Evolutionary conservation across 345 rosid species (phyloP).

Genomic region (Angophora floribunda): DNA sequence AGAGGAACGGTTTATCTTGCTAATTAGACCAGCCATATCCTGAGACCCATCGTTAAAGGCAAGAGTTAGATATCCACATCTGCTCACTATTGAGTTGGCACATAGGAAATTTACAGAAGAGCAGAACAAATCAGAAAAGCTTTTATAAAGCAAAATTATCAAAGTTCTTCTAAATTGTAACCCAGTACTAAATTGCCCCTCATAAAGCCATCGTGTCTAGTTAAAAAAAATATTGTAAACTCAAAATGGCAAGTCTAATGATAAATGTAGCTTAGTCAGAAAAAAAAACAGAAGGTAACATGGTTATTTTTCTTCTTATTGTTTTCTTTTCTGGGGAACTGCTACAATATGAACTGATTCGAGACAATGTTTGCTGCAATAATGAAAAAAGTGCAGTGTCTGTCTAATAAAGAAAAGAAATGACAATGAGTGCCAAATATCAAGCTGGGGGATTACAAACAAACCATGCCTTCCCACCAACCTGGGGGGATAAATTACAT

Average conservation of each 20-base stretch:
- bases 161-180: not conserved
- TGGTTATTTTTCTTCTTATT: not conserved
- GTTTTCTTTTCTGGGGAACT: not conserved
- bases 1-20: slow-evolving; percentile 97
- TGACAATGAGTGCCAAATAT: not conserved
- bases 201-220: not conserved
- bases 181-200: not conserved
- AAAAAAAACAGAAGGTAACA: not conserved
- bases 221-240: not conserved
- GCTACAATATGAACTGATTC: not conserved
- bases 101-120: not conserved
- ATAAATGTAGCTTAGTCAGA: not conserved
- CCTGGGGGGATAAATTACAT: not conserved
- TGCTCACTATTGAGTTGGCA: not conserved
- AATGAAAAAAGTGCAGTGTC: not conserved
- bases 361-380: not conserved
- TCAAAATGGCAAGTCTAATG: not conserved
- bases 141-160: not conserved
- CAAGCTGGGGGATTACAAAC: not conserved
- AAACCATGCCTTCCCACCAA: not conserved
- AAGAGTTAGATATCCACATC: not conserved
- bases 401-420: not conserved
- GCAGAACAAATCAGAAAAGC: not conserved
- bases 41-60: slow-evolving; percentile 15
- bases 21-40: slow-evolving; percentile 99